Conservation (phyloP, 2,329 filamentous ascomycete species). For the Pseudogymnoascus verrucosus region DNA sequence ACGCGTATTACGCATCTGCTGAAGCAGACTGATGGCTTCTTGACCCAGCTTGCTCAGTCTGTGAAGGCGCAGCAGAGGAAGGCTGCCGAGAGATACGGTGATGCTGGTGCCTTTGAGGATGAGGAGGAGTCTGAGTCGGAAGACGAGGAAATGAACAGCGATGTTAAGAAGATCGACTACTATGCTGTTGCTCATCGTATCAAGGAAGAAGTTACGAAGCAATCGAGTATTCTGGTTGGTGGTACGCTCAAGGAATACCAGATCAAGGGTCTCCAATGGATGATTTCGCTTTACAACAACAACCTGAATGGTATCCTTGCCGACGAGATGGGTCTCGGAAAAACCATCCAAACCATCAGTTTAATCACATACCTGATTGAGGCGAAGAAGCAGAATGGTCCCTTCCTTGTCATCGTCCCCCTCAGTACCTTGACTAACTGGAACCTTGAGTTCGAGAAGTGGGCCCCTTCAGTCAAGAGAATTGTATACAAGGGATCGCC, state of each 20-base stretch:
- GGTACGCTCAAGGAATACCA: constrained; percentile 96
- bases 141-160: constrained; percentile 59
- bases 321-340: constrained; percentile 99
- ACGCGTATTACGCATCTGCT: constrained; percentile 97
- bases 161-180: constrained; percentile 86
- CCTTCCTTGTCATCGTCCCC: constrained; percentile 93
- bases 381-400: constrained; percentile 82
- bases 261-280: constrained; percentile 97
- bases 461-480: constrained; percentile 78
- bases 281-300: constrained; percentile 99
- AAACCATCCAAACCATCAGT: constrained; percentile 98
- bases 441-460: constrained; percentile 98
- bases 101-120: constrained; percentile 37
- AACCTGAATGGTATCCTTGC: constrained; percentile 98
- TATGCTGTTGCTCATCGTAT: constrained; percentile 95
- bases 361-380: constrained; percentile 96
- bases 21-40: constrained; percentile 93
- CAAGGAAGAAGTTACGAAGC: constrained; percentile 80
- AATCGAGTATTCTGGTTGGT: constrained; percentile 81
- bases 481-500: constrained; percentile 98
- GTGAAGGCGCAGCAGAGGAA: constrained; percentile 90
- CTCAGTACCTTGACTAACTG: constrained; percentile 97
- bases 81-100: constrained; percentile 69
- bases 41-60: constrained; percentile 88
- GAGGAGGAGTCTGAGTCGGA: constrained; percentile 60